These are phyloP conservation scores for Neofusicoccum cordaticola DNA, from an alignment of 2,329 filamentous ascomycete genomes.

Conservation along the genomic window DNA sequence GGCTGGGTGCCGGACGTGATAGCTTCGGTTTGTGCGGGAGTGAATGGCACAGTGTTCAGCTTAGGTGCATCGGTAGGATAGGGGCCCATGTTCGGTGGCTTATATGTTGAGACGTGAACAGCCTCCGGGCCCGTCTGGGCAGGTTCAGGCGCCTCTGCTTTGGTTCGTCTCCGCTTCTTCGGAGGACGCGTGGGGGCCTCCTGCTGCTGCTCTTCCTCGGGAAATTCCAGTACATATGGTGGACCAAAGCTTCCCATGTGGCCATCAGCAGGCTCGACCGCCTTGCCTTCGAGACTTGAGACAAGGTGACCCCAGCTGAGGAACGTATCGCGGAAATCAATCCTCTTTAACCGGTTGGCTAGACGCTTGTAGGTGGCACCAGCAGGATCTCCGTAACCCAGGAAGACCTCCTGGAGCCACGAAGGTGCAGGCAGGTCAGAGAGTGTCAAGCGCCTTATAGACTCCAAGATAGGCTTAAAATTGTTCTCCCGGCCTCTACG, in stretches of 20 bases:
- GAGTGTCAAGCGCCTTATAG: conserved; percentile 79
- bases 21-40: conserved; percentile 84
- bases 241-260: conserved; percentile 74
- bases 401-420: conserved; percentile 94
- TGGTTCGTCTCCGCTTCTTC: conserved; percentile 55
- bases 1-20: conserved; percentile 93
- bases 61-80: conserved; percentile 83
- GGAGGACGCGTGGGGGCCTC: conserved; percentile 46
- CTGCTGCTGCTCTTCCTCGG: conserved; percentile 26
- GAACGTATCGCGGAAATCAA: conserved; percentile 94
- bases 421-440: conserved; percentile 81
- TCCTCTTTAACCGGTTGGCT: conserved; percentile 68
- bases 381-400: conserved; percentile 93
- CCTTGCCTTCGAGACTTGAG: conserved; percentile 84
- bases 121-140: conserved; percentile 63
- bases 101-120: conserved; percentile 84
- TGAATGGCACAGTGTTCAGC: conserved; percentile 82
- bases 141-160: conserved; percentile 33
- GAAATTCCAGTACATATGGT: conserved; percentile 78
- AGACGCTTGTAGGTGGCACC: conserved; percentile 83
- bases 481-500: conserved; percentile 90
- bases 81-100: conserved; percentile 81
- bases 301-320: conserved; percentile 92
- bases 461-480: conserved; percentile 90
- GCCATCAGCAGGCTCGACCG: conserved; percentile 73